Evolutionary conservation across 371 early-diverging fungal genomes (phyloP).

Genomic region (Mucor velutinosus): DNA sequence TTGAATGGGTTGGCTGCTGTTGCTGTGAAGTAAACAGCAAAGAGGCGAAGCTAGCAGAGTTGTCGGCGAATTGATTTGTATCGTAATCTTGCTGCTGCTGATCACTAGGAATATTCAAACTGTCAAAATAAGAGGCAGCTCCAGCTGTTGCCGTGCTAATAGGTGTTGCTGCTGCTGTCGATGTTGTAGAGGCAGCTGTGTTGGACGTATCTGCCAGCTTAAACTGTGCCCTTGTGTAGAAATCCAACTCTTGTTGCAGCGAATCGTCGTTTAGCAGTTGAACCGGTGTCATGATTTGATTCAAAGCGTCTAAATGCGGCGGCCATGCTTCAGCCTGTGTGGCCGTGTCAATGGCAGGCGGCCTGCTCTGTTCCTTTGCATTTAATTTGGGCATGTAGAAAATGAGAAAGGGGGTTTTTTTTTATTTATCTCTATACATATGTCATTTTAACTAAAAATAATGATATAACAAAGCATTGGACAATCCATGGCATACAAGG

Average conservation of each 20-base stretch:
- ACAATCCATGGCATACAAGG: not conserved
- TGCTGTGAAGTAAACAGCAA: too few relatives aligned
- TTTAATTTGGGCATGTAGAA: not conserved
- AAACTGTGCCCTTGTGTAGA: conserved; percentile 59
- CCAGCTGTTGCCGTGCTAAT: too few relatives aligned
- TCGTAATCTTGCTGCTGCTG: not conserved
- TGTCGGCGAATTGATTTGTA: not conserved
- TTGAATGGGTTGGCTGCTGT: too few relatives aligned
- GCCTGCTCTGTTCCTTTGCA: too few relatives aligned
- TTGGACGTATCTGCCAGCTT: conserved; percentile 31
- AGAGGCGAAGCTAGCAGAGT: too few relatives aligned
- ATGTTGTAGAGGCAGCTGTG: not conserved
- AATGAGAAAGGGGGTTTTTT: not conserved
- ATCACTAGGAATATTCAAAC: not conserved
- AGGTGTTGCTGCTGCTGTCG: conserved; percentile 22
- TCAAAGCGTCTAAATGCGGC: conserved; percentile 18
- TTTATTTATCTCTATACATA: not conserved
- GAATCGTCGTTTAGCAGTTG: conserved; percentile 26
- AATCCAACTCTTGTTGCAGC: conserved; percentile 35
- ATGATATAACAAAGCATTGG: not conserved
- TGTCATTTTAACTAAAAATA: not conserved
- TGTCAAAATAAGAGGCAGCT: too few relatives aligned
- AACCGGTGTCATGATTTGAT: conserved; percentile 29
- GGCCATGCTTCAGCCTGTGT: not conserved
- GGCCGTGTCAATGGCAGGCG: too few relatives aligned